Conservation (phyloP, 2,329 filamentous ascomycete genomes). For the Teratosphaeria gauchensis region DNA sequence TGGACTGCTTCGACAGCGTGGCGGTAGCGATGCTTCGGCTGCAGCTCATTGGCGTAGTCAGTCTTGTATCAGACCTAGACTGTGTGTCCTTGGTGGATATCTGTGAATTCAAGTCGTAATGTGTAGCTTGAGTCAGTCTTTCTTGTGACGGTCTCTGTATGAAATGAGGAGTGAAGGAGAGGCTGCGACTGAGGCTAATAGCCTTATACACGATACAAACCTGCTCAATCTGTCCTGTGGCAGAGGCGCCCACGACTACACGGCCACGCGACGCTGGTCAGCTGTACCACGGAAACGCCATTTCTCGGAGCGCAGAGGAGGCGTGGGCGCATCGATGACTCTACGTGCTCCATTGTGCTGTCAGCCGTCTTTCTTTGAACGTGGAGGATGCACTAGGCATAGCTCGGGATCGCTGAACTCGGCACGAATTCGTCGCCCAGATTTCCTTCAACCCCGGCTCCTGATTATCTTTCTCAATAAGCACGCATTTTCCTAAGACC, state of each 20-base stretch:
- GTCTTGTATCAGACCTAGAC: not conserved
- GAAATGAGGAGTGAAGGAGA: not conserved
- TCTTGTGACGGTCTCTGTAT: not conserved
- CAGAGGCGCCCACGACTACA: not conserved
- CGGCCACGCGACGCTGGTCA: not conserved
- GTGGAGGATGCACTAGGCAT: not conserved
- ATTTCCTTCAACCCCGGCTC: not conserved
- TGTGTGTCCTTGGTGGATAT: not conserved
- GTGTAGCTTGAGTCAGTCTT: not conserved
- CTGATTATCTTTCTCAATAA: not conserved
- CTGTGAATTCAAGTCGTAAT: not conserved
- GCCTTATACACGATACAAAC: not conserved
- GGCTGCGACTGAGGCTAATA: not conserved
- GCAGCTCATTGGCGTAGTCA: conserved; percentile 16
- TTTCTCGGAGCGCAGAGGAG: not conserved
- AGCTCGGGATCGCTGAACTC: not conserved
- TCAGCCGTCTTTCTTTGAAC: not conserved
- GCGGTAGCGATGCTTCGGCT: conserved; percentile 16
- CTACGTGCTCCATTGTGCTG: not conserved
- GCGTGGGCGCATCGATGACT: not conserved
- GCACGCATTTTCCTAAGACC: not conserved
- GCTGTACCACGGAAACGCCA: not conserved
- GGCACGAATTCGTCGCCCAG: not conserved
- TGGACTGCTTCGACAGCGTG: conserved; percentile 27
- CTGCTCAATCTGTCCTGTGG: not conserved